Evolutionary conservation across 352 stramenopile species (phyloP).

Genomic region (Pythium diclinum): DNA sequence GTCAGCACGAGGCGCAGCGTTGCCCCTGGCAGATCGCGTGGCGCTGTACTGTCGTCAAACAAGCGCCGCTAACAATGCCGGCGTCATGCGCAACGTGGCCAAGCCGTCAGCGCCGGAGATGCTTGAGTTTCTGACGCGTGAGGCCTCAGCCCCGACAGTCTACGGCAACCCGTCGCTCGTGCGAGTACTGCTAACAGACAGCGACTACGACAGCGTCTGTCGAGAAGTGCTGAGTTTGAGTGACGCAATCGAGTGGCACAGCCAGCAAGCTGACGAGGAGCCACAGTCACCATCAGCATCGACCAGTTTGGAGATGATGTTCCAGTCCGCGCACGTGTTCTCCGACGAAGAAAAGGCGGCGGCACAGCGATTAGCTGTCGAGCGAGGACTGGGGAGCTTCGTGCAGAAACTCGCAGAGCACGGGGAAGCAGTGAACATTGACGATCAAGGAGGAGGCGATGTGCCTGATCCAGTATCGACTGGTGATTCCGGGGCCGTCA

Average conservation of each 20-base stretch:
- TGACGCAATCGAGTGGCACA: conserved; percentile 17
- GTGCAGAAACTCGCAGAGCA: not conserved
- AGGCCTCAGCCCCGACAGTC: not conserved
- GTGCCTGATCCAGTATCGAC: not conserved
- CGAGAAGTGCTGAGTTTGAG: conserved; percentile 13
- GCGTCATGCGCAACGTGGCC: conserved; percentile 10
- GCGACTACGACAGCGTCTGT: conserved; percentile 19
- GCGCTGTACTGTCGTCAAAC: conserved; percentile 17
- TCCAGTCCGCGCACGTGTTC: conserved; percentile 17
- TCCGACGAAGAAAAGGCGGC: conserved; percentile 3
- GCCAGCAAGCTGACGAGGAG: not conserved
- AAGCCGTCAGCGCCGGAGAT: conserved; percentile 20
- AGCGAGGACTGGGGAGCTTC: not conserved
- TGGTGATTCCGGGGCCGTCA: no score
- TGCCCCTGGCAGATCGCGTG: conserved; percentile 16
- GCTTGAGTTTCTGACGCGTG: conserved; percentile 6
- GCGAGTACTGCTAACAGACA: conserved; percentile 15
- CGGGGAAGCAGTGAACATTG: not conserved
- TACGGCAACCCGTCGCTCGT: conserved; percentile 12
- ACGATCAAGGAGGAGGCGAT: not conserved
- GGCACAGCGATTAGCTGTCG: not conserved
- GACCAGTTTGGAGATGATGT: conserved; percentile 5
- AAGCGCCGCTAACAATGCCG: conserved; percentile 20
- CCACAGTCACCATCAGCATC: not conserved
- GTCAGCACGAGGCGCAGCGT: conserved; percentile 7